Evolutionary conservation across 768 basidiomycete genomes (phyloP).

Genomic region (Boletus reticulatus): DNA sequence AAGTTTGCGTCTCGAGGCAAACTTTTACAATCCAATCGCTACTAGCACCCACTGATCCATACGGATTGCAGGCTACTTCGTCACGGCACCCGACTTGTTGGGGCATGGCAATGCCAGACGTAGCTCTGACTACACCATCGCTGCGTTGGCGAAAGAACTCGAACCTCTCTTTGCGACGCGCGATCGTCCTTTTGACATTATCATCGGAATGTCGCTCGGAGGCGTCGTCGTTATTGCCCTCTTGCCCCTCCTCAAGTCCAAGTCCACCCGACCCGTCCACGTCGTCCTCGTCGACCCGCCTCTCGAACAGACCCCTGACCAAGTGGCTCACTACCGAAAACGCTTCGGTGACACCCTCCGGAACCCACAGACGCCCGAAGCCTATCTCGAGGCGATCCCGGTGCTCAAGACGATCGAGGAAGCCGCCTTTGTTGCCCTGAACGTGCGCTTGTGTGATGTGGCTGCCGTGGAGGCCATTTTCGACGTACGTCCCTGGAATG

Average conservation of each 20-base stretch:
- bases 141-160: slow-evolving; percentile 12
- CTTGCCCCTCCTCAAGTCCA: slow-evolving; percentile 10
- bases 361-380: not conserved
- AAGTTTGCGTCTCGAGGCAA: slow-evolving; percentile 17
- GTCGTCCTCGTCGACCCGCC: slow-evolving; percentile 24
- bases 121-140: slow-evolving; percentile 12
- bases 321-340: not conserved
- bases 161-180: slow-evolving; percentile 1
- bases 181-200: slow-evolving; percentile 4
- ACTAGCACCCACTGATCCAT: not conserved
- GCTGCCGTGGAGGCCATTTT: slow-evolving; percentile 1
- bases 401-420: slow-evolving; percentile 2
- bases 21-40: not conserved
- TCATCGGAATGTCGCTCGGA: slow-evolving; percentile 25
- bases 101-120: slow-evolving; percentile 16
- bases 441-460: slow-evolving; percentile 4
- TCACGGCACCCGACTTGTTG: slow-evolving; percentile 23
- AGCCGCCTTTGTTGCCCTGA: not conserved
- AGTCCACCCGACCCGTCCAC: not conserved
- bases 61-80: slow-evolving; percentile 20
- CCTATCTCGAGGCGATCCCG: not conserved
- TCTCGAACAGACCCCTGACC: not conserved
- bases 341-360: not conserved
- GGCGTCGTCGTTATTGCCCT: slow-evolving; percentile 13
- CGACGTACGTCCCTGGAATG: slow-evolving; percentile 9